phyloP scores from a whole-genome alignment of 208 protist genomes.

The Ichthyophonus hoferi region DNA sequence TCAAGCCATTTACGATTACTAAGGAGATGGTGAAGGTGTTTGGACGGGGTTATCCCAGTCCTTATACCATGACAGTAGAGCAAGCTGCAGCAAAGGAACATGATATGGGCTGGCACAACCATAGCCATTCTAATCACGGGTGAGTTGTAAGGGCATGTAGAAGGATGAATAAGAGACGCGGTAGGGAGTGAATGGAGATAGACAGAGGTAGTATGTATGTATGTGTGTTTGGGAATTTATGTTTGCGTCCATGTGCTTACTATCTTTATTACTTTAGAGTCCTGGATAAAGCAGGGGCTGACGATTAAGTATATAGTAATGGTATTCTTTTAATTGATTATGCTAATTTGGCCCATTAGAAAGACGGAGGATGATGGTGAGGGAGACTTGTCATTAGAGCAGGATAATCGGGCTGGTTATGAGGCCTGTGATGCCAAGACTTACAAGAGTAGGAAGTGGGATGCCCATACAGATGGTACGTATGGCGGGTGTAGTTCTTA shows the following conservation, averaged over 20 bases:
- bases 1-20: neutral
- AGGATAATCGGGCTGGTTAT: neutral
- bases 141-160: neutral
- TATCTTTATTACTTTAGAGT: neutral
- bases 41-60: neutral
- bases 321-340: no score
- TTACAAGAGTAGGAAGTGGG: neutral
- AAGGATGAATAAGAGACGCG: no score
- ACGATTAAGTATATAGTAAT: neutral
- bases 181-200: no score
- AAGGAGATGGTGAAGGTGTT: neutral
- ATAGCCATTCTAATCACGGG: neutral
- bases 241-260: no score
- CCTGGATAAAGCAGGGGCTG: neutral
- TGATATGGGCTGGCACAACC: neutral
- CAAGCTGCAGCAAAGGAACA: neutral
- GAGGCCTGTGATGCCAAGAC: neutral
- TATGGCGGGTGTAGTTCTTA: no score
- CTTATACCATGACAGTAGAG: neutral
- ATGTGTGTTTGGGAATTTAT: no score
- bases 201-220: no score
- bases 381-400: no score
- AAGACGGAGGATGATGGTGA: no score
- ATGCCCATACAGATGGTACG: neutral
- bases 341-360: no score